A percentile compares a stretch with the other conserved stretches of the same genome.
Evolutionary conservation across 2,329 filamentous ascomycete species (phyloP).

Genomic region (Diaporthe helianthi): DNA sequence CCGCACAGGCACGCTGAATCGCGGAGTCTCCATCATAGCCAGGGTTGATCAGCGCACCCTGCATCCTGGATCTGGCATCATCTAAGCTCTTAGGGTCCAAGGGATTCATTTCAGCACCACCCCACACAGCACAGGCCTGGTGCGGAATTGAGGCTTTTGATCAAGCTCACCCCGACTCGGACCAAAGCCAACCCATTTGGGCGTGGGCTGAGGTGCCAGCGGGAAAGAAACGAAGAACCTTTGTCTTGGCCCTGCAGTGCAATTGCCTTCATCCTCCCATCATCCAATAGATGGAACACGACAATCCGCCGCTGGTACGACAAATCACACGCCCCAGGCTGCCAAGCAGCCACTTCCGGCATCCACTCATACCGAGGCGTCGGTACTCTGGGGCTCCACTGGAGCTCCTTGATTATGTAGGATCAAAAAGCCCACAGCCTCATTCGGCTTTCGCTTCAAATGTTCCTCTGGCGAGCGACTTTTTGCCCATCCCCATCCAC

Average conservation of each 20-base stretch:
- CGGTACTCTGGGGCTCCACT: slow-evolving; percentile 4
- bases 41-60: slow-evolving; percentile 9
- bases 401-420: background rate
- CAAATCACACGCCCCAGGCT: background rate
- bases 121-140: background rate
- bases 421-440: background rate
- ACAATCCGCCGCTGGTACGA: background rate
- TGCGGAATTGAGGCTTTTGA: background rate
- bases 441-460: background rate
- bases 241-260: background rate
- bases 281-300: background rate
- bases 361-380: background rate
- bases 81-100: background rate
- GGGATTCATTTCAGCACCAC: background rate
- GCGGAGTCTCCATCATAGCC: background rate
- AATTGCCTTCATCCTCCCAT: background rate
- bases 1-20: slow-evolving; percentile 5
- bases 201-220: no score
- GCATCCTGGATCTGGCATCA: slow-evolving; percentile 17
- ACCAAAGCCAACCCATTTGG: background rate
- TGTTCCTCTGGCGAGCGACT: background rate
- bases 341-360: slow-evolving; percentile 11
- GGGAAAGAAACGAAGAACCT: background rate
- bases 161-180: background rate
- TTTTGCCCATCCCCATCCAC: background rate